Conservation (phyloP, 1,139 yeast genomes). For the Blastobotrys niveus region DNA sequence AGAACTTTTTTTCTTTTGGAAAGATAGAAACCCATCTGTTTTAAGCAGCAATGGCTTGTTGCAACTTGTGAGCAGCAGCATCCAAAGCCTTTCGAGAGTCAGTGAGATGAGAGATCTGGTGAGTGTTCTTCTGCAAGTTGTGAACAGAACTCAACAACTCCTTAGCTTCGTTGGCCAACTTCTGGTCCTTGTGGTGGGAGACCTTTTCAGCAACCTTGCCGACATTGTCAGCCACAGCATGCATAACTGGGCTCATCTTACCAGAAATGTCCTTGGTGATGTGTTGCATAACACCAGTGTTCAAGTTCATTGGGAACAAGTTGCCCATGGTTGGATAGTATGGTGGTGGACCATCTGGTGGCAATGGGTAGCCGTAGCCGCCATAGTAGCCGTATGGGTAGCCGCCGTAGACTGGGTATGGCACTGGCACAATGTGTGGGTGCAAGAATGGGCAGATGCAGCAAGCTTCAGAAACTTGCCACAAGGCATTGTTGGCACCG, state of each 20-base stretch:
- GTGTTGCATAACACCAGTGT: background rate
- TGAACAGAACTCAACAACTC: conserved; percentile 1
- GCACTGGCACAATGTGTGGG: background rate
- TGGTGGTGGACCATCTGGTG: background rate
- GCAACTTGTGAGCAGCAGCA: background rate
- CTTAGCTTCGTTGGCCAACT: background rate
- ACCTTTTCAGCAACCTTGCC: background rate
- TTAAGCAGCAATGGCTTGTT: too few species aligned
- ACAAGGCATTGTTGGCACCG: conserved; percentile 16
- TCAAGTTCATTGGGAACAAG: conserved; percentile 10
- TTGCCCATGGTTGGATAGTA: conserved; percentile 8
- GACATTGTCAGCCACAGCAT: background rate
- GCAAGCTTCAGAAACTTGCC: conserved; percentile 18
- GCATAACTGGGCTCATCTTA: conserved; percentile 2
- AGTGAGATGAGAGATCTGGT: conserved; percentile 6
- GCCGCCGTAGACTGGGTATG: too few species aligned
- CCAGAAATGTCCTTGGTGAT: background rate
- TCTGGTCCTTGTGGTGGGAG: background rate
- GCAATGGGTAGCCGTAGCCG: too few species aligned
- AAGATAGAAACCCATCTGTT: too few species aligned
- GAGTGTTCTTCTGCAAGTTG: conserved; percentile 9
- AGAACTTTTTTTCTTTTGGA: too few species aligned
- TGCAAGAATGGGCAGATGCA: too few species aligned
- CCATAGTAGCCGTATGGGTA: too few species aligned
- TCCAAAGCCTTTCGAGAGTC: background rate